Evolutionary conservation across 2,329 filamentous ascomycete species (phyloP).

Genomic region (Colletotrichum higginsianum): DNA sequence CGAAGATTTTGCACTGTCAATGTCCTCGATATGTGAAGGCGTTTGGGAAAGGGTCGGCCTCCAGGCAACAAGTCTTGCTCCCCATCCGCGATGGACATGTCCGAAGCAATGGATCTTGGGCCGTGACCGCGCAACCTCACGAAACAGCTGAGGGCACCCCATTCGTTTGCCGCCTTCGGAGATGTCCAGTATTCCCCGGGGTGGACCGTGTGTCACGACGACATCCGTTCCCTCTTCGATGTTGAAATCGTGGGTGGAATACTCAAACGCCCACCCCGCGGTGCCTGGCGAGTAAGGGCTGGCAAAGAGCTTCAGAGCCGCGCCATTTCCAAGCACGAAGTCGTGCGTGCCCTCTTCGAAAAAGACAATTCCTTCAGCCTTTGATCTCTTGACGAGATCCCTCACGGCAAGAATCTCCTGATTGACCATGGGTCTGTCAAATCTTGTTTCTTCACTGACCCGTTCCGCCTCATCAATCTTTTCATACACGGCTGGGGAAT

Average conservation of each 20-base stretch:
- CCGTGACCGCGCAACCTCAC: conserved; percentile 58
- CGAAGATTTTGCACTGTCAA: conserved; percentile 58
- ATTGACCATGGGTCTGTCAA: conserved; percentile 47
- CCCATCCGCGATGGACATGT: conserved; percentile 74
- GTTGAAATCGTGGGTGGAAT: conserved; percentile 55
- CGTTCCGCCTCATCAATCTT: conserved; percentile 7
- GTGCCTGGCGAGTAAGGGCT: conserved; percentile 65
- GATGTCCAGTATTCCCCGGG: conserved; percentile 64
- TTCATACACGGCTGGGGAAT: conserved; percentile 41
- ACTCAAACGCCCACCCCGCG: conserved; percentile 65
- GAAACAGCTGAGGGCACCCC: conserved; percentile 62
- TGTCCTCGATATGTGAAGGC: conserved; percentile 58
- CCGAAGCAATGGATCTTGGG: conserved; percentile 70
- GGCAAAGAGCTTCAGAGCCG: conserved; percentile 64
- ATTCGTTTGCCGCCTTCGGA: conserved; percentile 50
- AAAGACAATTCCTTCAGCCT: conserved; percentile 59
- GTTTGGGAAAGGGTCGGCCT: conserved; percentile 15
- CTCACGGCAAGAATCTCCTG: conserved; percentile 55
- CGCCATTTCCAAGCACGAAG: conserved; percentile 65
- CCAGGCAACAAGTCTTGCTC: conserved; percentile 67
- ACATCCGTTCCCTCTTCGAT: conserved; percentile 59
- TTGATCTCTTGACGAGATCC: conserved; percentile 55
- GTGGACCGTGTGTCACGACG: conserved; percentile 70
- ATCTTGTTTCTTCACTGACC: not conserved
- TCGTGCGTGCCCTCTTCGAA: conserved; percentile 65